Conservation (phyloP, 208 protist species). For the Balamuthia mandrillaris region DNA sequence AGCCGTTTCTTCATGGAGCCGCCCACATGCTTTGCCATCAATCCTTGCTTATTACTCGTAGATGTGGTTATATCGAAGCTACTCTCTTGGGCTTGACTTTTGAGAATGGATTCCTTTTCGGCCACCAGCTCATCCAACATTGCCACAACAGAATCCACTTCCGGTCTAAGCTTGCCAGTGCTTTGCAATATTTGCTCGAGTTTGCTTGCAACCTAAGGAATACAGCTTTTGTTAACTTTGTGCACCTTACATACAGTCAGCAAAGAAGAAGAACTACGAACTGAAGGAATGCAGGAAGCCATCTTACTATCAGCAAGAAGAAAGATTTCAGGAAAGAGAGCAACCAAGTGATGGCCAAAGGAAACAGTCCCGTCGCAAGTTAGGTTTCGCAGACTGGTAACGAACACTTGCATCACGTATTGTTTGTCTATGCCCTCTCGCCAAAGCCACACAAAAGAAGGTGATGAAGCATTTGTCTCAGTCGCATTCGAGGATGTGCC, state of each 20-base stretch:
- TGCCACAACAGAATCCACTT: background rate
- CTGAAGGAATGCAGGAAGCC: background rate
- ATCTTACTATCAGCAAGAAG: background rate
- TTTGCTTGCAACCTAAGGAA: background rate
- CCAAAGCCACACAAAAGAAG: too few species aligned
- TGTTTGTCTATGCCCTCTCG: too few species aligned
- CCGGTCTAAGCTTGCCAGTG: conserved; percentile 4
- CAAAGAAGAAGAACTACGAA: background rate
- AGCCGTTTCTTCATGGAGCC: too few species aligned
- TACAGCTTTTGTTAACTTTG: background rate
- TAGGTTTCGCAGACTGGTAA: conserved; percentile 21
- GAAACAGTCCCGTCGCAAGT: conserved; percentile 11
- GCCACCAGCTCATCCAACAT: conserved; percentile 33
- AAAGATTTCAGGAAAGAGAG: conserved; percentile 24
- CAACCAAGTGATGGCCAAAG: background rate
- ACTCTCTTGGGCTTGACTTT: too few species aligned
- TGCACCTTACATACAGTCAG: background rate
- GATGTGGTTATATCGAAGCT: too few species aligned
- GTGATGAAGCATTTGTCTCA: background rate
- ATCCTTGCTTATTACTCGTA: too few species aligned
- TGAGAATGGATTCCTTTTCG: too few species aligned
- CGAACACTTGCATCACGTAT: conserved; percentile 27
- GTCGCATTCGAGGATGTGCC: background rate
- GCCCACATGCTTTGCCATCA: too few species aligned
- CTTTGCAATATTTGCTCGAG: background rate